Evolutionary conservation across 2,329 filamentous ascomycete genomes (phyloP).

Genomic region (Aspergillus alliaceus): DNA sequence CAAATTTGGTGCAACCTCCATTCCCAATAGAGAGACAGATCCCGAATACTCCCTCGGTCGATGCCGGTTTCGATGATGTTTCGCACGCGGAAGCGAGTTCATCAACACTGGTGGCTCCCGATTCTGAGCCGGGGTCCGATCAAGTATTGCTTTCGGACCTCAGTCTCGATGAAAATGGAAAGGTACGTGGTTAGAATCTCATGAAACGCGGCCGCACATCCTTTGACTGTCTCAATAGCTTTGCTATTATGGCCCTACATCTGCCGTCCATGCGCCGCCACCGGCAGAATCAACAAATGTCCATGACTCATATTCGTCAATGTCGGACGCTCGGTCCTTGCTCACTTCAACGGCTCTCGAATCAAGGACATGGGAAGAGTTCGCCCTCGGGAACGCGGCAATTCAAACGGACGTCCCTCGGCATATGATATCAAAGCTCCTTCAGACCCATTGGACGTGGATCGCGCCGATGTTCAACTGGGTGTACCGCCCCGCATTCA

Average conservation of each 20-base stretch:
- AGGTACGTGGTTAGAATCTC: not conserved
- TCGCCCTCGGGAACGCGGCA: slow-evolving; percentile 9
- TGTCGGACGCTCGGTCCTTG: not conserved
- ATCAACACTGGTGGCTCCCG: not conserved
- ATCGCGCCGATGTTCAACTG: slow-evolving; percentile 29
- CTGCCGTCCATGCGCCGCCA: not conserved
- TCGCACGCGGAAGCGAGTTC: not conserved
- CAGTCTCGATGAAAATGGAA: not conserved
- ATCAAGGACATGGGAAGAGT: slow-evolving; percentile 3
- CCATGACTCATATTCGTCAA: not conserved
- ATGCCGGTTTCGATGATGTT: not conserved
- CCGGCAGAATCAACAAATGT: not conserved
- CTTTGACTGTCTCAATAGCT: not conserved
- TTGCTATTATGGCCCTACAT: slow-evolving; percentile 1
- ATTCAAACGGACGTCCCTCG: slow-evolving; percentile 23
- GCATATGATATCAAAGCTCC: slow-evolving; percentile 22
- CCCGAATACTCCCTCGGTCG: not conserved
- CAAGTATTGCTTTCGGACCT: not conserved
- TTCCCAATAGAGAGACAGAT: not conserved
- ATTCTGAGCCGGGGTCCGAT: not conserved
- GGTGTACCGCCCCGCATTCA: slow-evolving; percentile 30
- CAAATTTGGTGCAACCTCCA: not conserved
- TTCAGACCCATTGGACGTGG: slow-evolving; percentile 31
- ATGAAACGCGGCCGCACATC: not conserved
- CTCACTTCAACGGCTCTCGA: slow-evolving; percentile 6